Base-by-base conservation (phyloP, 2,329 filamentous ascomycete species). In the Rhynchosporium agropyri region DNA sequence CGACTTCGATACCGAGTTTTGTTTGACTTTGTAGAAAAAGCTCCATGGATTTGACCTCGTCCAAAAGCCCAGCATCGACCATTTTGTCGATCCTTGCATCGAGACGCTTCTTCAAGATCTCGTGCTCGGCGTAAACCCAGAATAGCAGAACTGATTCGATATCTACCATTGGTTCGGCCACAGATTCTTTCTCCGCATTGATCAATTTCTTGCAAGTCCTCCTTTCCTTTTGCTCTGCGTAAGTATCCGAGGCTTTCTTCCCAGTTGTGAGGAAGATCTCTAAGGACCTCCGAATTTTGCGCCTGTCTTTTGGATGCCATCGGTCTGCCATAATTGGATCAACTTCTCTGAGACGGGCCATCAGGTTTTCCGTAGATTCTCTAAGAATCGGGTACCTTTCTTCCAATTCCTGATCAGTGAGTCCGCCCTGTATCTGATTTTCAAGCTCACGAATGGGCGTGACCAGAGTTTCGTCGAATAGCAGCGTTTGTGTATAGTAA, bases 291-390 rank as follows among this genome's bases (percentile, higher is more conserved):
- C 86, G 85, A 63, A 99, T 97, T 76, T 97, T 98, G 64, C 95
- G 87, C 51, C 86, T 81, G 73, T 99, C 95, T 50, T 93, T 95
- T 0, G 94, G 95, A 76, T 99, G 96, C 95, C 95, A 99, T 62
- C 89, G 83, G 50, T 87, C 84, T 0, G 94, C 96, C 89, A 97
- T 97, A 26, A 85, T 80, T 0, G 95, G 94, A 74, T 99, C 95
- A 4, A 97, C 88, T 69, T 91, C 87, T 62, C 82, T 82, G 58
- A 99, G 79, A 74, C 89, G 89, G 42, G 84, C 80, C 29, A 95
- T 77, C 61, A 99, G 86, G 10, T 85, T 81, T 53, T 92, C 87
- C 0, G 89, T 90, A 0, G 90, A 77, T 51, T 84, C 86, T 38
- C 89, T 80, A 5, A 98, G 78, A 29, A 97, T 89, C 0, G 92